Conservation (phyloP, 257 asterid genomes). For the Osmanthus fragrans region DNA sequence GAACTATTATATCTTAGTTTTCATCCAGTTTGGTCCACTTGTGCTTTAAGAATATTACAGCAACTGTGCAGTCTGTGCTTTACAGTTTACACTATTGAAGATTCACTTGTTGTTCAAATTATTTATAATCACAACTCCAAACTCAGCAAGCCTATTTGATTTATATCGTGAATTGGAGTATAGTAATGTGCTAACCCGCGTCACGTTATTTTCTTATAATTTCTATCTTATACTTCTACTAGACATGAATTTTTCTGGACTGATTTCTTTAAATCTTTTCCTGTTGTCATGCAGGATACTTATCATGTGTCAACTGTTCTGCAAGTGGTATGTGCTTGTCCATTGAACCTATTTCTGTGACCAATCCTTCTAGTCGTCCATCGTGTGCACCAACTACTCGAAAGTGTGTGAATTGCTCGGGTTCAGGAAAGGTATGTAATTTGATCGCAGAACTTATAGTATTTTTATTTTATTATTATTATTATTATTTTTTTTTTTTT, state of each 20-base stretch:
- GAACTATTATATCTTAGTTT: not conserved
- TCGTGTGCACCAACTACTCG: slow-evolving; percentile 59
- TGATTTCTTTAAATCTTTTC: not conserved
- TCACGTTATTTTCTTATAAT: not conserved
- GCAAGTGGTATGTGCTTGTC: slow-evolving; percentile 77
- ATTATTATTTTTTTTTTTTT: not conserved
- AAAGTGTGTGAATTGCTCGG: slow-evolving; percentile 86
- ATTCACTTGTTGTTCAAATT: not conserved
- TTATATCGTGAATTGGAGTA: not conserved
- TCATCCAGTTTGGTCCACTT: not conserved
- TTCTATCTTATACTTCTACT: not conserved
- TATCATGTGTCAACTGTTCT: slow-evolving; percentile 91
- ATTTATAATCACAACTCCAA: not conserved
- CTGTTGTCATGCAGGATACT: slow-evolving; percentile 53
- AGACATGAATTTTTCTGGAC: not conserved
- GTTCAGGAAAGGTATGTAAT: slow-evolving; percentile 83
- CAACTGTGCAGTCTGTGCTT: not conserved
- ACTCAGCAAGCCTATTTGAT: not conserved
- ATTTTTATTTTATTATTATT: not conserved
- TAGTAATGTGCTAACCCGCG: not conserved
- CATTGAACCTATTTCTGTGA: slow-evolving; percentile 52
- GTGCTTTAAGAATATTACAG: not conserved
- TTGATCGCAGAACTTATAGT: not conserved
- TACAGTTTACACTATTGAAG: not conserved
- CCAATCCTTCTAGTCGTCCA: slow-evolving; percentile 41